Evolutionary conservation across 176 grass and related monocot species (phyloP).

Genomic region (Carex myosuroides): DNA sequence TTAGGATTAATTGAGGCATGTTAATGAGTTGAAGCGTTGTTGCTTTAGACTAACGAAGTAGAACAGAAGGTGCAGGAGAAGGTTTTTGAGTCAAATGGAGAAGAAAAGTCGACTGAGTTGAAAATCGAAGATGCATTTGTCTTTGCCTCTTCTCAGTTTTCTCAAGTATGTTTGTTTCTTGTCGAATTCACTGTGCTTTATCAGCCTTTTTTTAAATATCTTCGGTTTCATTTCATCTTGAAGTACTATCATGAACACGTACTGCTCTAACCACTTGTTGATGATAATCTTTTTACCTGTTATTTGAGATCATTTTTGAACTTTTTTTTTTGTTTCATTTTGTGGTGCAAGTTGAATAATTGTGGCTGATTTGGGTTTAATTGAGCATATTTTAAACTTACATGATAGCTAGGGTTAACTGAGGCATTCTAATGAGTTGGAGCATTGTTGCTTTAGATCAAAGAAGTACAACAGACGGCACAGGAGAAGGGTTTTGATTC

Average conservation of each 20-base stretch:
- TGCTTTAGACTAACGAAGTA: slow-evolving; percentile 42
- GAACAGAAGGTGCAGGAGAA: slow-evolving; percentile 30
- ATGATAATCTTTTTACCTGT: not conserved
- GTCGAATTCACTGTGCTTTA: not conserved
- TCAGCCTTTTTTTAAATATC: not conserved
- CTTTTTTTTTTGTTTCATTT: not conserved
- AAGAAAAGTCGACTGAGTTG: slow-evolving; percentile 26
- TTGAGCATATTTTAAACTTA: not conserved
- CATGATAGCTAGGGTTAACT: not conserved
- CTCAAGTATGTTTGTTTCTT: slow-evolving; percentile 8
- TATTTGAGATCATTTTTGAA: not conserved
- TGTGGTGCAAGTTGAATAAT: not conserved
- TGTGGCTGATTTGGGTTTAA: not conserved
- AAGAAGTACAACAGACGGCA: slow-evolving; percentile 29
- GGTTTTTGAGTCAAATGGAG: slow-evolving; percentile 15
- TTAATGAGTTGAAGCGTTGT: not conserved
- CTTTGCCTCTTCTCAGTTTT: slow-evolving; percentile 16
- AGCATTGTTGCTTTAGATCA: slow-evolving; percentile 40
- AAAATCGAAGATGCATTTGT: slow-evolving; percentile 30
- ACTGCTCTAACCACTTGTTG: not conserved
- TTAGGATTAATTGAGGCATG: not conserved
- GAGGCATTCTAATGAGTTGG: not conserved
- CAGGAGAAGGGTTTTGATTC: slow-evolving; percentile 22
- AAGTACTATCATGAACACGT: not conserved
- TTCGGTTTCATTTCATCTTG: not conserved